Conservation (phyloP, 2,329 filamentous ascomycete species). For the Camillea tinctor region DNA sequence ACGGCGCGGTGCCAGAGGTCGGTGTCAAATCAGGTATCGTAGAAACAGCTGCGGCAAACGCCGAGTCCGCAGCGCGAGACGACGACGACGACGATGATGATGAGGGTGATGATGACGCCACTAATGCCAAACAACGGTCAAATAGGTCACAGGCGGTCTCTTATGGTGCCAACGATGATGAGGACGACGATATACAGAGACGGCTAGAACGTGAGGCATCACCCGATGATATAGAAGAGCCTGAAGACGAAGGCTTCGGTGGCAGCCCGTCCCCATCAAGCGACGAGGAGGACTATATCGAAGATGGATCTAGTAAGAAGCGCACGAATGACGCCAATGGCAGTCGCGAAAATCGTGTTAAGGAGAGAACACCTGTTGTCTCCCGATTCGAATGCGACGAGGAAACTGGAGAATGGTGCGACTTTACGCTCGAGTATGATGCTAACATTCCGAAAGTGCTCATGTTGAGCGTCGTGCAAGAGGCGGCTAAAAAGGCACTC, state of each 20-base stretch:
- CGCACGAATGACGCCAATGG: conserved; percentile 28
- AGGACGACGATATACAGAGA: conserved; percentile 73
- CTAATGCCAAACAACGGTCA: conserved; percentile 68
- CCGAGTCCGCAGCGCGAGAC: conserved; percentile 36
- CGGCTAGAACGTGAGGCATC: conserved; percentile 59
- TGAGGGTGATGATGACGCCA: conserved; percentile 78
- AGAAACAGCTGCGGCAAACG: conserved; percentile 45
- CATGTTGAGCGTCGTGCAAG: conserved; percentile 87
- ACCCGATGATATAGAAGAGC: conserved; percentile 56
- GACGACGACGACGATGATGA: conserved; percentile 68
- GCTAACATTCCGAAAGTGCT: conserved; percentile 82
- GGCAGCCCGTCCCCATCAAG: conserved; percentile 44
- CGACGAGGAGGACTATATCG: conserved; percentile 43
- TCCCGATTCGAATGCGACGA: conserved; percentile 80
- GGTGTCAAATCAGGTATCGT: conserved; percentile 53
- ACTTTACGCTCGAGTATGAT: conserved; percentile 81
- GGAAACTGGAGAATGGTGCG: conserved; percentile 68
- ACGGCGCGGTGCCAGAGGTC: conserved; percentile 74
- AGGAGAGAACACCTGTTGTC: conserved; percentile 63
- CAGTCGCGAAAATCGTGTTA: conserved; percentile 63
- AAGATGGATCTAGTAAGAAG: conserved; percentile 29
- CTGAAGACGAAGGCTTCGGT: conserved; percentile 53
- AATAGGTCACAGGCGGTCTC: conserved; percentile 81
- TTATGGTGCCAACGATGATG: conserved; percentile 90
- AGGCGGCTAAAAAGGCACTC: conserved; percentile 72